Evolutionary conservation across 1,284 basidiomycete genomes (phyloP).

Genomic region (Pseudozyma sp.): DNA sequence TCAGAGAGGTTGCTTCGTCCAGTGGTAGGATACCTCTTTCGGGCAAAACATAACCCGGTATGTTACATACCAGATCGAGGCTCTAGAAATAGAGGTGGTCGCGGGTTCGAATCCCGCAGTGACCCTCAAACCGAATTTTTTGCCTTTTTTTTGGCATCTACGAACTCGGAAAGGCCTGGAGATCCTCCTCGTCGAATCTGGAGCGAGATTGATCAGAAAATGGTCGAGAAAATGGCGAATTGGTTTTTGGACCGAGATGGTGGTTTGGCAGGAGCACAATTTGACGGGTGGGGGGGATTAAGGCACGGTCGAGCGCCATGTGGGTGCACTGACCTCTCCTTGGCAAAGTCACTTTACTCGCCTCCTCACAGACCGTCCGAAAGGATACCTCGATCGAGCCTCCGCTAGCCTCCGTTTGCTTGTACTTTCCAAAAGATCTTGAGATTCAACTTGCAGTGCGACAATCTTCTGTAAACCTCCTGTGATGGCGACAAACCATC

Average conservation of each 20-base stretch:
- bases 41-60: constrained; percentile 32
- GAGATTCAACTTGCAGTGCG: no score
- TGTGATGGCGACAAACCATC: no score
- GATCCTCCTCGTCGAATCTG: background rate
- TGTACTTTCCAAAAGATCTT: no score
- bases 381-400: no score
- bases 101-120: constrained; percentile 47
- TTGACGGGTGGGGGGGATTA: no score
- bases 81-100: constrained; percentile 43
- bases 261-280: background rate
- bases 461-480: no score
- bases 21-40: constrained; percentile 55
- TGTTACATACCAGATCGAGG: constrained; percentile 19
- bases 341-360: no score
- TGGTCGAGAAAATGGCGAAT: constrained; percentile 8
- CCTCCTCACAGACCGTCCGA: no score
- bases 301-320: no score
- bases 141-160: constrained; percentile 7
- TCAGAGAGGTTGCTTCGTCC: constrained; percentile 43
- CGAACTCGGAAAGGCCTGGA: background rate
- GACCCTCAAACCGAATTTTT: constrained; percentile 18
- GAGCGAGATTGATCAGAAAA: constrained; percentile 3
- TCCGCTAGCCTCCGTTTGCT: no score
- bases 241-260: constrained; percentile 2
- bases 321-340: no score